These are phyloP conservation scores for Chloris gayana DNA, from an alignment of 176 grass and related monocot species.

Conservation along the genomic window DNA sequence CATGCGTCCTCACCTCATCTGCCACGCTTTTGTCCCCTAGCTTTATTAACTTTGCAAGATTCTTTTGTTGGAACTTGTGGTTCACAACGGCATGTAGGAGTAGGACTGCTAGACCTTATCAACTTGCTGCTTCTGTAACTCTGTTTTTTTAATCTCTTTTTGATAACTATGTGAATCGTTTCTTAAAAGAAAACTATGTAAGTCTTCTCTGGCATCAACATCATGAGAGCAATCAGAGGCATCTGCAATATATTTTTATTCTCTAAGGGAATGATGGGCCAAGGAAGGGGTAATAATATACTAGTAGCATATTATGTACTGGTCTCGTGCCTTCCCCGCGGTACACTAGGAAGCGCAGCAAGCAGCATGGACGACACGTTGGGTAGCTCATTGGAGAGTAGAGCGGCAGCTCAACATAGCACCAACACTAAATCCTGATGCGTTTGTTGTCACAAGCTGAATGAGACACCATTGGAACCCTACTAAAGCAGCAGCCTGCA, in stretches of 20 bases:
- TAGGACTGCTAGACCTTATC: constrained; percentile 36
- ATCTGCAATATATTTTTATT: not conserved
- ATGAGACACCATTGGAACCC: not conserved
- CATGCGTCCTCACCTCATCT: constrained; percentile 36
- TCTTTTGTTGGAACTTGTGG: constrained; percentile 57
- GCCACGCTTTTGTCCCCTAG: constrained; percentile 46
- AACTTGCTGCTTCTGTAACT: not conserved
- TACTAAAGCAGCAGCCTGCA: not conserved
- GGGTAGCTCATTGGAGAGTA: not conserved
- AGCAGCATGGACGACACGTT: not conserved
- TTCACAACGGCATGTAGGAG: constrained; percentile 36
- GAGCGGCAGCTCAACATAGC: too few relatives aligned
- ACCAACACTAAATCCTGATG: not conserved
- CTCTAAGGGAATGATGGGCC: not conserved
- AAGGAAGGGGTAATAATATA: not conserved
- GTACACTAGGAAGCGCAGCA: too few relatives aligned
- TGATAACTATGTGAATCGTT: too few relatives aligned
- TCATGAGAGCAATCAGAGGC: constrained; percentile 20
- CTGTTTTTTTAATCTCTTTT: too few relatives aligned
- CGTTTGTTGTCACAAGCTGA: not conserved
- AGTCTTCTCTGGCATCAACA: not conserved
- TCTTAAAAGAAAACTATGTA: too few relatives aligned
- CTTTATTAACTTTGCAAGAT: constrained; percentile 54
- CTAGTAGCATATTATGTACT: not conserved
- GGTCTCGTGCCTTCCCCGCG: not conserved